phyloP scores from a whole-genome alignment of 352 stramenopile species.

The Phytophthora uliginosa region DNA sequence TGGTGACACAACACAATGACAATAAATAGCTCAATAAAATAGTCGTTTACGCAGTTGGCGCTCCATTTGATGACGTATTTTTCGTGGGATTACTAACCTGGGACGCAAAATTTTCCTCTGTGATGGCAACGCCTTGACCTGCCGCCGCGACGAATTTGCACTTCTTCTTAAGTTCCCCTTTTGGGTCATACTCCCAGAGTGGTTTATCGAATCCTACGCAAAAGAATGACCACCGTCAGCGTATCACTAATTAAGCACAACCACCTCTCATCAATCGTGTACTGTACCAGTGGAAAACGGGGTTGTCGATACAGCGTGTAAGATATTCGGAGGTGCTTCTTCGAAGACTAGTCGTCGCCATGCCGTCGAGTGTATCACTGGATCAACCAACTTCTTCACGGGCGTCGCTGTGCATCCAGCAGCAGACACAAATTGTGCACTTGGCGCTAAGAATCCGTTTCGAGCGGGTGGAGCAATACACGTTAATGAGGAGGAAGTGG shows the following conservation, averaged over 20 bases:
- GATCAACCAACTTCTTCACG: conserved; percentile 12
- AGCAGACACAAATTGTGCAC: conserved; percentile 10
- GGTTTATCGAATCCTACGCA: conserved; percentile 47
- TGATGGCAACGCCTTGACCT: conserved; percentile 24
- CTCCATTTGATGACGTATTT: background rate
- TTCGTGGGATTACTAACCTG: conserved; percentile 24
- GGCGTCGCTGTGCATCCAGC: conserved; percentile 12
- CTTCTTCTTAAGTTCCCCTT: conserved; percentile 39
- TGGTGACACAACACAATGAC: conserved; percentile 8
- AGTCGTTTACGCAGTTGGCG: background rate
- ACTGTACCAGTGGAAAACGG: conserved; percentile 43
- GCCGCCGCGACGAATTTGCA: conserved; percentile 32
- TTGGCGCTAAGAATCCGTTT: conserved; percentile 31
- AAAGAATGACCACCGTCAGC: background rate
- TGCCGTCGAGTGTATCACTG: conserved; percentile 50
- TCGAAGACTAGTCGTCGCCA: conserved; percentile 47
- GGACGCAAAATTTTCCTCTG: conserved; percentile 24
- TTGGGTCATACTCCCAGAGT: conserved; percentile 51
- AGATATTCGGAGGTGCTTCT: conserved; percentile 44
- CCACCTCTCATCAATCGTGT: background rate
- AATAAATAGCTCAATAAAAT: background rate
- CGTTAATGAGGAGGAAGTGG: conserved; percentile 16
- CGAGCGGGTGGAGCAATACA: conserved; percentile 29
- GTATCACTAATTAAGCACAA: background rate
- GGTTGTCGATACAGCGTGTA: conserved; percentile 27